These are phyloP conservation scores for Pseudozyma thailandica DNA, from an alignment of 1,284 basidiomycete genomes.

Conservation along the genomic window DNA sequence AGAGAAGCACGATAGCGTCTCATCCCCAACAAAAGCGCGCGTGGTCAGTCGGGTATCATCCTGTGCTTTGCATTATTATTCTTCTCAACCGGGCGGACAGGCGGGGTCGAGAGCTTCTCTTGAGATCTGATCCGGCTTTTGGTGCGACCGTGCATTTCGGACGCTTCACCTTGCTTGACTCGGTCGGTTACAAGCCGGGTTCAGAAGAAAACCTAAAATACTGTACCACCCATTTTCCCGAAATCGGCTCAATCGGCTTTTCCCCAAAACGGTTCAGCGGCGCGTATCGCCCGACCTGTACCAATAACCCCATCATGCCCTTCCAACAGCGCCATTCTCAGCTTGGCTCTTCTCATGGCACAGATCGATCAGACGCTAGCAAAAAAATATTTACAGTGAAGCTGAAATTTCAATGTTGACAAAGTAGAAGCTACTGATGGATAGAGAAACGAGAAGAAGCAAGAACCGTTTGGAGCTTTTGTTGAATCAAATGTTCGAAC, in stretches of 20 bases:
- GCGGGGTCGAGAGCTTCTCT: too few relatives aligned
- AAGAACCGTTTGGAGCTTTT: background rate
- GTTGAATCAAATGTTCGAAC: too few relatives aligned
- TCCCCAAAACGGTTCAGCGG: background rate
- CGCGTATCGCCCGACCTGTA: slow-evolving; percentile 15
- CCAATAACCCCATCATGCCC: slow-evolving; percentile 8
- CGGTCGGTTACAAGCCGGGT: background rate
- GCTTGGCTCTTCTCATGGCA: background rate
- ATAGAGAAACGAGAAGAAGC: background rate
- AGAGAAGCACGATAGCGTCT: background rate
- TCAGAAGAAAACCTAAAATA: slow-evolving; percentile 1
- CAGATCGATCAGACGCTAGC: background rate
- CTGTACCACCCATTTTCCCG: background rate
- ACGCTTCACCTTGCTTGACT: background rate
- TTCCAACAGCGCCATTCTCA: slow-evolving; percentile 25
- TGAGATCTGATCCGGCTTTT: background rate
- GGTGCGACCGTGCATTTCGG: background rate
- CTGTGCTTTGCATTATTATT: too few relatives aligned
- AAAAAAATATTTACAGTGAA: slow-evolving; percentile 32
- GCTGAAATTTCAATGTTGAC: slow-evolving; percentile 7
- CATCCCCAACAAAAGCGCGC: background rate
- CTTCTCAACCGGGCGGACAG: too few relatives aligned
- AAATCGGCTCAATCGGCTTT: slow-evolving; percentile 26
- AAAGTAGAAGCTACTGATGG: background rate
- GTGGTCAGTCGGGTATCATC: background rate